Base-by-base conservation (phyloP, 805 yeast species). In the Schwanniomyces occidentalis region DNA sequence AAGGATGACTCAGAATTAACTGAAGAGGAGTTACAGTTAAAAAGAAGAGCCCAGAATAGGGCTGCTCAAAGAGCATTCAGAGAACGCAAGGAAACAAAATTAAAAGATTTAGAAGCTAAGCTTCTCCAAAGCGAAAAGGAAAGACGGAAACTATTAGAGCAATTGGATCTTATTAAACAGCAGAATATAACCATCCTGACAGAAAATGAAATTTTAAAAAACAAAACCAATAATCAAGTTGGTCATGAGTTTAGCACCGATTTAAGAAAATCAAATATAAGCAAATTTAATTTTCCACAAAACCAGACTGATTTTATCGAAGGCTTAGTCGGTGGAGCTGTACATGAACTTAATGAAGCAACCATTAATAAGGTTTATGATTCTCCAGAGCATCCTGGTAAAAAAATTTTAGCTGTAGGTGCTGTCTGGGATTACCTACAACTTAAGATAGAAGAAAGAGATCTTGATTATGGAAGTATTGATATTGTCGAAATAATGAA, bases 11-110 rank as follows among this genome's bases (percentile, higher is more conserved):
- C 64, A 4, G 61, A 61, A 25, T 49, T 68, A 27, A 54, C 52
- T 8, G 71, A 66, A 36, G 61, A 56, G 14, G 68, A 78, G 40
- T 48, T 76, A 5, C 71, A 70, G 13, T 63, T 72, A 43, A 79
- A 77, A 54, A 73, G 85, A 34, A 84, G 80, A 52, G 88, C 87
- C 2, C 93, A 83, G 54, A 85, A 86, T 53, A 68, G 95, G 49
- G 90, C 90, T 8, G 95, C 95, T 1, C 95, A 87, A 61, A 69
- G 89, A 46, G 95, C 95, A 2, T 87, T 85, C 58, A 67, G 95
- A 41, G 90, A 85, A 57, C 76, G 95, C 32, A 85, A 83, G 56
- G 93, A 85, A 55, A 76, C 77, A 32, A 79, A 75, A 47, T 59
- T 84, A 41, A 82, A 80, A 52, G 89, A 82, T 46, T 65, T 87